Percentiles rank a stretch among this genome's conserved stretches.
These are phyloP conservation scores for Backusella sp. DNA, from an alignment of 192 early-diverging fungal genomes.

Conservation along the genomic window DNA sequence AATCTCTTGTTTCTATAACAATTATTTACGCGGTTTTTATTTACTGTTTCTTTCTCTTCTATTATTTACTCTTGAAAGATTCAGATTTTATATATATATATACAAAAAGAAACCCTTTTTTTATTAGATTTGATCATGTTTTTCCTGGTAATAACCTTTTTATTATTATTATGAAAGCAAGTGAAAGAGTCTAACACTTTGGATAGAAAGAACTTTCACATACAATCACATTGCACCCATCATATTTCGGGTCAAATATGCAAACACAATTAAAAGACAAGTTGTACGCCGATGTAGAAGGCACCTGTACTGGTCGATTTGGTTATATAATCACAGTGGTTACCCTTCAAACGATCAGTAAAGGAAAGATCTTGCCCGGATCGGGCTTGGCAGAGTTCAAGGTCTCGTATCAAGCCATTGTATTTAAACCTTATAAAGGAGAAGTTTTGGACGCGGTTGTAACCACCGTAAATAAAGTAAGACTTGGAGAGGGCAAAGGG, in stretches of 20 bases:
- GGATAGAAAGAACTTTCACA: slow-evolving; percentile 82
- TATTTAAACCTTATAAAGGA: slow-evolving; percentile 96
- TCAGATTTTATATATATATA: neutral
- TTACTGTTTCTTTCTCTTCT: too few species aligned
- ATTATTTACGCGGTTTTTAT: too few species aligned
- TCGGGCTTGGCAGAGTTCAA: slow-evolving; percentile 89
- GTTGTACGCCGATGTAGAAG: slow-evolving; percentile 94
- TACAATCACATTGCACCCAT: slow-evolving; percentile 92
- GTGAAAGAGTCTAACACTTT: neutral
- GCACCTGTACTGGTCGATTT: slow-evolving; percentile 87
- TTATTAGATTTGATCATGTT: neutral
- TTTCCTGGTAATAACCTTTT: neutral
- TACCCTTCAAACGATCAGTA: slow-evolving; percentile 72
- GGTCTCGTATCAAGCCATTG: slow-evolving; percentile 88
- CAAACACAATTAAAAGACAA: slow-evolving; percentile 71
- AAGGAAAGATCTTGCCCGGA: slow-evolving; percentile 80
- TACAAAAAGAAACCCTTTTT: too few species aligned
- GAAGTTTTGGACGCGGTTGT: slow-evolving; percentile 94
- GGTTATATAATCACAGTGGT: slow-evolving; percentile 94
- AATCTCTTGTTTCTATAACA: too few species aligned
- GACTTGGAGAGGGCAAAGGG: neutral
- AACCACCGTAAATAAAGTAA: slow-evolving; percentile 85
- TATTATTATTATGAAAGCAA: neutral
- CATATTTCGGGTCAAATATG: slow-evolving; percentile 85
- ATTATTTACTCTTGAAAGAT: neutral